Evolutionary conservation across 805 yeast species (phyloP).

Genomic region (Vanderwaltozyma tropicalis): DNA sequence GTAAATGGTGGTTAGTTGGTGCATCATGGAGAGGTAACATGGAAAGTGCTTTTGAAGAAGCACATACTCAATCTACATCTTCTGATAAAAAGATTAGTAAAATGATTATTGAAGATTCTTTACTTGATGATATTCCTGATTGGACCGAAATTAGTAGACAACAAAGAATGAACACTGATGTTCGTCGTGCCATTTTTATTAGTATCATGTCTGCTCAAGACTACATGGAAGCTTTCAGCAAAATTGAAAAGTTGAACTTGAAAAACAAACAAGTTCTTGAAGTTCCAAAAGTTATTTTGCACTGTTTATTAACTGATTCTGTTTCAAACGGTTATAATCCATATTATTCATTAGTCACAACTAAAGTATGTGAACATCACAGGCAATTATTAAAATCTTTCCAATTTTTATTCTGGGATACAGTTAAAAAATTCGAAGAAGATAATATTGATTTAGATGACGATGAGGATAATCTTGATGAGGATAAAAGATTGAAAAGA

Average conservation of each 20-base stretch:
- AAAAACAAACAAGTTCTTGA: conserved; percentile 77
- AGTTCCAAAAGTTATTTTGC: conserved; percentile 73
- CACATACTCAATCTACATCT: conserved; percentile 11
- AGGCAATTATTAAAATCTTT: conserved; percentile 73
- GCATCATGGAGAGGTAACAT: conserved; percentile 87
- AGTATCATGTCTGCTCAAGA: conserved; percentile 94
- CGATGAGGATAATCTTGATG: conserved; percentile 34
- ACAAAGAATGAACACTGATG: conserved; percentile 91
- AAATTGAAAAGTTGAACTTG: conserved; percentile 67
- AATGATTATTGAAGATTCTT: conserved; percentile 41
- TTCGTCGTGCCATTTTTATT: conserved; percentile 86
- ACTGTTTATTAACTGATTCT: conserved; percentile 72
- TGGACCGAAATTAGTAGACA: conserved; percentile 79
- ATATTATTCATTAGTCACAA: conserved; percentile 73
- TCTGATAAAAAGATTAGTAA: conserved; percentile 20
- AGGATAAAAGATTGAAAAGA: conserved; percentile 46
- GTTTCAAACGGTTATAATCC: conserved; percentile 62
- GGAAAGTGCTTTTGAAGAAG: conserved; percentile 21
- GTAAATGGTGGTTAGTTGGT: conserved; percentile 99
- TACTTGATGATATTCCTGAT: conserved; percentile 63
- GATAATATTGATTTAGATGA: conserved; percentile 18
- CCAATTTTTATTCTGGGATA: conserved; percentile 87
- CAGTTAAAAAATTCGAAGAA: conserved; percentile 58
- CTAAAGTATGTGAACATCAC: conserved; percentile 55
- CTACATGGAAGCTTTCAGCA: conserved; percentile 74